Percentiles rank a stretch among this genome's conserved stretches.
Conservation (phyloP, 2,329 filamentous ascomycete species). For the Hypoxylon sp. region DNA sequence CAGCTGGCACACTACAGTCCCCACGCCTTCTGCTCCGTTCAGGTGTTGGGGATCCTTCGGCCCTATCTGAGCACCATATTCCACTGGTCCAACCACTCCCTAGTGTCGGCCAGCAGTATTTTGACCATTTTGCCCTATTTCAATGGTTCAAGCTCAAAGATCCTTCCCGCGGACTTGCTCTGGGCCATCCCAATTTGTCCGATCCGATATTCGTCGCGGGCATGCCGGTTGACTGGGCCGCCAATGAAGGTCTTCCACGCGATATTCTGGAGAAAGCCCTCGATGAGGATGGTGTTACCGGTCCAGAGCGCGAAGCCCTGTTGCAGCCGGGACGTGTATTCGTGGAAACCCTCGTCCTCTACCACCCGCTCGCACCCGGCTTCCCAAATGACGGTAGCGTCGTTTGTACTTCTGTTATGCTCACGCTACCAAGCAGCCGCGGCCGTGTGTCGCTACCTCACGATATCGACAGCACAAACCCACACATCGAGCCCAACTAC, state of each 20-base stretch:
- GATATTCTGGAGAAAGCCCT: constrained; percentile 23
- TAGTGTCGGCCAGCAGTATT: constrained; percentile 48
- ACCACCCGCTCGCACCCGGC: constrained; percentile 18
- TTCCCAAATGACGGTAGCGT: constrained; percentile 22
- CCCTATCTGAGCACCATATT: constrained; percentile 53
- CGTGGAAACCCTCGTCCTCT: constrained; percentile 24
- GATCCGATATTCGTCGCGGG: constrained; percentile 19
- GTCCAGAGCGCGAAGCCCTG: constrained; percentile 20
- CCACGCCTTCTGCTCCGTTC: constrained; percentile 54
- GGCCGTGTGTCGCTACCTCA: constrained; percentile 11
- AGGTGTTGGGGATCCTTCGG: constrained; percentile 49
- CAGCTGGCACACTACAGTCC: constrained; percentile 50
- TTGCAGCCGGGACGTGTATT: constrained; percentile 28
- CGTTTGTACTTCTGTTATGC: constrained; percentile 16
- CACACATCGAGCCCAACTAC: constrained; percentile 51
- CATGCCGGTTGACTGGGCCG: constrained; percentile 15
- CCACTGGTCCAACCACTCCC: constrained; percentile 50
- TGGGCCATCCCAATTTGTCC: constrained; percentile 15
- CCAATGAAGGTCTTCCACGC: constrained; percentile 15
- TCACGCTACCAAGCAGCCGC: constrained; percentile 23
- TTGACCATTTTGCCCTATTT: constrained; percentile 52
- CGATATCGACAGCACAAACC: constrained; percentile 4
- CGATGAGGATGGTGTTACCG: constrained; percentile 21
- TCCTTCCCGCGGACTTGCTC: constrained; percentile 20
- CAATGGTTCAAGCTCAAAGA: constrained; percentile 52